Conservation (phyloP, 805 yeast genomes). For the Myxozyma neglecta region DNA sequence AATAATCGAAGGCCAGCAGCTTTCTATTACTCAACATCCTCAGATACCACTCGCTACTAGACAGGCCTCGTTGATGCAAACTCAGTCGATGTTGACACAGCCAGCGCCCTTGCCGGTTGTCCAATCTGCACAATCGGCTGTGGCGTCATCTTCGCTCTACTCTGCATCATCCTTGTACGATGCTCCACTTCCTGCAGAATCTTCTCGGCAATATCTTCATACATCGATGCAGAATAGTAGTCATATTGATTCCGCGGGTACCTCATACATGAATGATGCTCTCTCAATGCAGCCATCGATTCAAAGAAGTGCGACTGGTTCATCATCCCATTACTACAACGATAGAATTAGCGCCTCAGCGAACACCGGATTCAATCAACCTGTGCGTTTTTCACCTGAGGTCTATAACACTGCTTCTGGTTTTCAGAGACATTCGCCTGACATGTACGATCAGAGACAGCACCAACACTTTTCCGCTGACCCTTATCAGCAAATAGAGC, state of each 20-base stretch:
- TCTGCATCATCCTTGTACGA: background rate
- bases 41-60: background rate
- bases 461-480: background rate
- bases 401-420: background rate
- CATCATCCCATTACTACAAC: too few relatives aligned
- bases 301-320: too few relatives aligned
- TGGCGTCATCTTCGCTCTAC: background rate
- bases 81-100: conserved; percentile 3
- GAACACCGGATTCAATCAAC: too few relatives aligned
- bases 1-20: background rate
- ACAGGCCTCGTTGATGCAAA: background rate
- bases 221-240: background rate
- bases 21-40: background rate
- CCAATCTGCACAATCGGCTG: background rate
- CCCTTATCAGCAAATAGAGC: background rate
- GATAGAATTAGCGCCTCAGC: too few relatives aligned
- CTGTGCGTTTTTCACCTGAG: too few relatives aligned
- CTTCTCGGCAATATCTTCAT: conserved; percentile 4
- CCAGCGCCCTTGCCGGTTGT: conserved; percentile 1
- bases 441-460: background rate
- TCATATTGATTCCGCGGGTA: background rate
- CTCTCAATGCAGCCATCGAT: background rate
- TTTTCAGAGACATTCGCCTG: background rate
- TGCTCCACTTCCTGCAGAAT: background rate
- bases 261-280: background rate